Base-by-base conservation (phyloP, 202 grass and related monocot species). In the Bolboschoenoplectus hybrid region DNA sequence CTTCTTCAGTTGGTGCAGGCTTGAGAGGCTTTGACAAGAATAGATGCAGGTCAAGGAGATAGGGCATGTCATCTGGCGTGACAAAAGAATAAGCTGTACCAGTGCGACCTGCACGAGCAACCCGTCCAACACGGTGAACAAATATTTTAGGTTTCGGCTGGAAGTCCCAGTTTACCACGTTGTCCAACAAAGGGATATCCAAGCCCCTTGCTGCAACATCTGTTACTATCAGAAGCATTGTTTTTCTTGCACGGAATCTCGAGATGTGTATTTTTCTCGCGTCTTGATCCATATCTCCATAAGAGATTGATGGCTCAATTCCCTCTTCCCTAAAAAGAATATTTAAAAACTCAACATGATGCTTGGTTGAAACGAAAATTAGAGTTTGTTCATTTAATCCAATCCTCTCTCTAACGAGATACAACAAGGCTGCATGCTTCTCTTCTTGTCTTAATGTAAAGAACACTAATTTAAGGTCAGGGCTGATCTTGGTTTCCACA, bases 281-380 rank as follows among this genome's bases (percentile, higher is more conserved):
- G 87, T 99, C 97, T 82, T 96, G 97, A 84, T 99, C 97, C 97
- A 99, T 99, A 86, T 94, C 90, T 87, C 97, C 97, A 46, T 99
- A 99, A 9, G 90, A 94, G 84, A 99, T 53, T 0, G 97, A 96
- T 87, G 97, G 70, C 58, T 90, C 86, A 75, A 99, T 83, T 46
- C 93, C 92, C 80, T 99, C 97, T 87, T 92, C 89, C 84, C 85
- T 89, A 82, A 99, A 96, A 66, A 99, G 86, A 92, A 90, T 87
- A 87, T 91, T 99, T 65, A 99, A 77, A 75, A 99, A 99, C 43
- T 99, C 97, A 5, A 98, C 97, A 90, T 96, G 97, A 78, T 98
- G 81, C 82, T 98, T 98, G 43, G 97, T 98, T 65, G 93, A 92
- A 77, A 96, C 97, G 90, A 98, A 98, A 89, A 96, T 92, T 61